A percentile compares a stretch with the other conserved stretches of the same genome.
Evolutionary conservation across 2,329 filamentous ascomycete genomes (phyloP).

Genomic region (Amesomyces nigricolor): DNA sequence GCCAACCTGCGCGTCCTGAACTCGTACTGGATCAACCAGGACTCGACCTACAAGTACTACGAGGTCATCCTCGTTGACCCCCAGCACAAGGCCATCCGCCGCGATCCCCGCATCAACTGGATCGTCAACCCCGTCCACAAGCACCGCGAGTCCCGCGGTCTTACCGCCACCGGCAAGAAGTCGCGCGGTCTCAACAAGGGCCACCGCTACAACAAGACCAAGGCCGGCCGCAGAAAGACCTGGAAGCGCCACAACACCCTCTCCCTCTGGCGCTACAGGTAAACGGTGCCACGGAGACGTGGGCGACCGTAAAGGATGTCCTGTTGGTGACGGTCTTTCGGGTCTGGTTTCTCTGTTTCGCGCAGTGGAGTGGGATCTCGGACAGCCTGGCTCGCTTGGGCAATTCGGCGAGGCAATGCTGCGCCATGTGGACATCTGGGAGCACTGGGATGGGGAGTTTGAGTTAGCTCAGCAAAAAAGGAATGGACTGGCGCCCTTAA

Average conservation of each 20-base stretch:
- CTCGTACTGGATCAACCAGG: constrained; percentile 99
- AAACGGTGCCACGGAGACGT: constrained; percentile 34
- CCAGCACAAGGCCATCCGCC: constrained; percentile 99
- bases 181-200: constrained; percentile 99
- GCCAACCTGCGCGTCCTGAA: constrained; percentile 99
- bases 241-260: constrained; percentile 99
- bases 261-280: constrained; percentile 97
- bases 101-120: constrained; percentile 99
- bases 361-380: constrained; percentile 16
- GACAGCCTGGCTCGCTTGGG: constrained; percentile 17
- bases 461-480: constrained; percentile 25
- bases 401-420: constrained; percentile 13
- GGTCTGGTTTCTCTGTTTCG: constrained; percentile 22
- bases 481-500: constrained; percentile 22
- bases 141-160: constrained; percentile 97
- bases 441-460: constrained; percentile 20
- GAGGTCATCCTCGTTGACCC: constrained; percentile 99
- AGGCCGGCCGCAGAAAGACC: constrained; percentile 95
- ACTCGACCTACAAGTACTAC: constrained; percentile 99
- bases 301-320: constrained; percentile 1
- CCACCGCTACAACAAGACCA: constrained; percentile 98
- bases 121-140: constrained; percentile 99
- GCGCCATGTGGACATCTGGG: constrained; percentile 19
- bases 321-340: constrained; percentile 14
- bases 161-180: constrained; percentile 99